phyloP scores from a whole-genome alignment of 805 yeast genomes.

The Starmera amethionina region DNA sequence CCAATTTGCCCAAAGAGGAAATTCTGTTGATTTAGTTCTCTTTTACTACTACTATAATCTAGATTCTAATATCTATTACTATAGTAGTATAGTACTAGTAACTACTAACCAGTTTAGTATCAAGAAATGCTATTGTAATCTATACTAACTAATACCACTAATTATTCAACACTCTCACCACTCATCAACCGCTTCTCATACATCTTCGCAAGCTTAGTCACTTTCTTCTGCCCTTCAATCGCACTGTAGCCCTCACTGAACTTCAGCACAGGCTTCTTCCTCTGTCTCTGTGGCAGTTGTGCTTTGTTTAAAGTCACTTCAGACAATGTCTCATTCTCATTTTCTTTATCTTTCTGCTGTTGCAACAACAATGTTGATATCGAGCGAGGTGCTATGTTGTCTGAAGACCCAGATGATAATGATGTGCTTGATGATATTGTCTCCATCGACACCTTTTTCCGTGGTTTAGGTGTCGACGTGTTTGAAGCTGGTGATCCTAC shows the following conservation, averaged over 20 bases:
- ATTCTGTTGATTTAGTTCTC: too few relatives aligned
- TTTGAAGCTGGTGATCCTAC: background rate
- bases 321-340: slow-evolving; percentile 8
- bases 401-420: too few relatives aligned
- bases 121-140: background rate
- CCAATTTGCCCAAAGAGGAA: too few relatives aligned
- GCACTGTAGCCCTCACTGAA: slow-evolving; percentile 23
- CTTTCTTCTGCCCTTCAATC: slow-evolving; percentile 35
- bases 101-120: too few relatives aligned
- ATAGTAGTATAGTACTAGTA: too few relatives aligned
- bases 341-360: background rate
- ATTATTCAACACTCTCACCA: slow-evolving; percentile 14
- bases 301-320: slow-evolving; percentile 17
- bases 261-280: slow-evolving; percentile 8
- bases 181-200: slow-evolving; percentile 49
- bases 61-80: too few relatives aligned
- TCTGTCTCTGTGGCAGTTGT: slow-evolving; percentile 4
- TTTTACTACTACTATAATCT: background rate
- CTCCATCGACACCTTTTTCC: too few relatives aligned
- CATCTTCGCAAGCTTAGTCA: slow-evolving; percentile 49
- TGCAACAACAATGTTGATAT: background rate
- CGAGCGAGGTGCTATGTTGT: too few relatives aligned
- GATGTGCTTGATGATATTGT: too few relatives aligned
- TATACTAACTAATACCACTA: too few relatives aligned
- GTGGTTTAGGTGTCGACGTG: too few relatives aligned